These are phyloP conservation scores for Postia placenta DNA, from an alignment of 768 basidiomycete species.

Conservation along the genomic window DNA sequence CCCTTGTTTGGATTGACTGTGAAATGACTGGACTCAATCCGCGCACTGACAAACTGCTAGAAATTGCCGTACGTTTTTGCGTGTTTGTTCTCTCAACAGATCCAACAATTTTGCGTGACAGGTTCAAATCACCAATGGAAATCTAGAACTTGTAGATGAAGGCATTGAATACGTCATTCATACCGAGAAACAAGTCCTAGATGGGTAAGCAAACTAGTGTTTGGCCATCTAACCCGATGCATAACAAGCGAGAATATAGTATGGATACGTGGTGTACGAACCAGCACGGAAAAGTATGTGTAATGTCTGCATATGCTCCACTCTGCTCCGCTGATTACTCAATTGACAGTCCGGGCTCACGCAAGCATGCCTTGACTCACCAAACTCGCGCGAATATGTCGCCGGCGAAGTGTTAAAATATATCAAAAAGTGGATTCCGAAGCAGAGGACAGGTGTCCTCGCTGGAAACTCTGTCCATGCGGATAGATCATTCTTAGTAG, in stretches of 20 bases:
- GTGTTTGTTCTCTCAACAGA: too few relatives aligned
- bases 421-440: conserved; percentile 81
- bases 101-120: too few relatives aligned
- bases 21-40: conserved; percentile 81
- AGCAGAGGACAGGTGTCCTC: conserved; percentile 54
- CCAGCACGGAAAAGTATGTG: conserved; percentile 68
- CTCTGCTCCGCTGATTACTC: background rate
- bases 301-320: too few relatives aligned
- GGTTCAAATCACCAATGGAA: conserved; percentile 85
- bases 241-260: conserved; percentile 35
- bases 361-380: conserved; percentile 67
- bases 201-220: conserved; percentile 42
- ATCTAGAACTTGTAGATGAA: conserved; percentile 73
- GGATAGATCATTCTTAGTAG: conserved; percentile 64
- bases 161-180: conserved; percentile 74
- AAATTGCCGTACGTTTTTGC: conserved; percentile 57
- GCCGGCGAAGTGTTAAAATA: conserved; percentile 60
- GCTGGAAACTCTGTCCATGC: conserved; percentile 87
- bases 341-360: conserved; percentile 71
- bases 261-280: conserved; percentile 88
- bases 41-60: conserved; percentile 63
- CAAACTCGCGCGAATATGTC: conserved; percentile 56
- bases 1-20: conserved; percentile 81
- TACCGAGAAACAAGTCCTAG: conserved; percentile 63
- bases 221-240: background rate